These are phyloP conservation scores for Ganoderma multipileum DNA, from an alignment of 1,284 basidiomycete species.

Conservation along the genomic window DNA sequence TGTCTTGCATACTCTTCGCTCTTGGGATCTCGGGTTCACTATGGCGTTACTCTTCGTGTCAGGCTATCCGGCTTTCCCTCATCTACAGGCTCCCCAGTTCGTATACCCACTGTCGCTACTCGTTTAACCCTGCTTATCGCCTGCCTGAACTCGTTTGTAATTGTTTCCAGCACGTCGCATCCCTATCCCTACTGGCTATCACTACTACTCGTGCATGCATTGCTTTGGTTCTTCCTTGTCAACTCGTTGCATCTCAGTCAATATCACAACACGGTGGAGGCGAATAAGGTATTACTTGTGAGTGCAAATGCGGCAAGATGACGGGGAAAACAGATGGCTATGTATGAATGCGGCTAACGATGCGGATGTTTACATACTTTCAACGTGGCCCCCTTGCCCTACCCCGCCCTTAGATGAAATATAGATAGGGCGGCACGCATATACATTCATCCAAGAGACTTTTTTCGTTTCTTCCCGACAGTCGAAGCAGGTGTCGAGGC, in stretches of 20 bases:
- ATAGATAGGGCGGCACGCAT: background rate
- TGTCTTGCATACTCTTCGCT: background rate
- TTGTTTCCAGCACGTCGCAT: constrained; percentile 15
- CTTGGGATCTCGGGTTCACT: background rate
- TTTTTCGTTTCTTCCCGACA: constrained; percentile 48
- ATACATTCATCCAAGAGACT: constrained; percentile 37
- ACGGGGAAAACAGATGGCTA: constrained; percentile 13
- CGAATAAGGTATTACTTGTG: constrained; percentile 26
- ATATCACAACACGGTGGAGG: constrained; percentile 27
- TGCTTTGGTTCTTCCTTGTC: background rate
- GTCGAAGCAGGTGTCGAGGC: constrained; percentile 30
- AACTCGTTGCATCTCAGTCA: constrained; percentile 19
- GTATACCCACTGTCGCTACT: constrained; percentile 6
- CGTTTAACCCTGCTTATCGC: background rate
- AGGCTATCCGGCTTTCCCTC: background rate
- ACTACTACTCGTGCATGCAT: constrained; percentile 9
- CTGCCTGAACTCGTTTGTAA: background rate
- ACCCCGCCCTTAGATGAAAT: background rate
- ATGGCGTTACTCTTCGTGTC: too few relatives aligned
- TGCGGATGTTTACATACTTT: constrained; percentile 13
- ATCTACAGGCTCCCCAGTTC: background rate
- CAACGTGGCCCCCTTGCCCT: background rate
- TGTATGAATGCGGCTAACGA: constrained; percentile 13
- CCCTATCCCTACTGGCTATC: constrained; percentile 14
- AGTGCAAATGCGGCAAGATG: constrained; percentile 2